Evolutionary conservation across 2,329 filamentous ascomycete genomes (phyloP).

Genomic region (Penicillium verrucosum): DNA sequence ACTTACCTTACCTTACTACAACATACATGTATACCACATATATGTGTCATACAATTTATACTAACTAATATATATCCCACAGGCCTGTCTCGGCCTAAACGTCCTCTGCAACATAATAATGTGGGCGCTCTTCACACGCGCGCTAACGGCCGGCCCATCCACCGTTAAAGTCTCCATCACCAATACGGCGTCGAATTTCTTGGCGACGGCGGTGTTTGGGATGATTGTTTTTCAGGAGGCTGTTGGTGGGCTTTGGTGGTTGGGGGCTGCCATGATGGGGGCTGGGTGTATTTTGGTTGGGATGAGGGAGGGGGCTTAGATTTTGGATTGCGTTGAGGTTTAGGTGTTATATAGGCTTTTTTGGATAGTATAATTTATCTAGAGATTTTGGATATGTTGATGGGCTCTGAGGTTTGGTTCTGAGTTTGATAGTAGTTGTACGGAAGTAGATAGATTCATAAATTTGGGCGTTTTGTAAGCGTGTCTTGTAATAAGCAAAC

Average conservation of each 20-base stretch:
- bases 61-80: not conserved
- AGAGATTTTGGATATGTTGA: not conserved
- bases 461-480: not conserved
- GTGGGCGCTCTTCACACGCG: conserved; percentile 64
- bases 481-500: too few relatives aligned
- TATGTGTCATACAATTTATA: not conserved
- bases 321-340: not conserved
- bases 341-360: not conserved
- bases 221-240: conserved; percentile 57
- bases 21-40: not conserved
- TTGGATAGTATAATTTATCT: not conserved
- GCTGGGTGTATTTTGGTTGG: conserved; percentile 63
- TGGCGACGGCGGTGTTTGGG: conserved; percentile 59
- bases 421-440: not conserved
- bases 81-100: conserved; percentile 61
- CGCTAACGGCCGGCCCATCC: conserved; percentile 57
- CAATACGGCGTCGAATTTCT: conserved; percentile 63
- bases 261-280: conserved; percentile 58
- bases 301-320: conserved; percentile 49
- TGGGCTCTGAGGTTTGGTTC: conserved; percentile 2
- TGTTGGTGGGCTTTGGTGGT: conserved; percentile 58
- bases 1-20: not conserved
- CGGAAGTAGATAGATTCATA: not conserved
- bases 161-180: conserved; percentile 63
- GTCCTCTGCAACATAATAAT: conserved; percentile 61